Evolutionary conservation across 306 rosid species (phyloP), one percentile per base, ranked within the genome.

Genomic region (Aeschynomene evenia): DNA sequence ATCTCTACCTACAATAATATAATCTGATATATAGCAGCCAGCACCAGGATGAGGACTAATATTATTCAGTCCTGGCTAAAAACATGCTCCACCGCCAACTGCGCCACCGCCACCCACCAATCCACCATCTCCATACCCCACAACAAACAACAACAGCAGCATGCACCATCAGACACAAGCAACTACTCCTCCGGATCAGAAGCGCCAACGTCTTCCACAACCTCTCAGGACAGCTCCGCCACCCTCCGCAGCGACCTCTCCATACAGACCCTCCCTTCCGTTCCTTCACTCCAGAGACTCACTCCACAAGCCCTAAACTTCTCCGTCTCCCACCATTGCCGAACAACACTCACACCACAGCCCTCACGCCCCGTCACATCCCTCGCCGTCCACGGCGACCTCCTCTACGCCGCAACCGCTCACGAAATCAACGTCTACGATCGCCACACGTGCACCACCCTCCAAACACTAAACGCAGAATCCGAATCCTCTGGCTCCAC

Each of bases 231-330:
- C 20, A 77, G 78, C 52, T 65, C 56, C 50, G 40, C 66, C 73
- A 87, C 83, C 68, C 85, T 92, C 57, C 62, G 75, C 8, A 80
- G 74, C 75, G 57, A 82, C 66, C 77, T 78, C 83, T 87, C 95
- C 59, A 85, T 93, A 59, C 95, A 83, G 36, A 90, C 96, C 54
- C 86, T 82, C 29, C 96, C 96, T 0, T 93, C 97, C 1, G 51
- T 93, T 66, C 92, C 86, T 23, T 90, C 97, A 51, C 97, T 93
- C 36, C 97, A 88, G 18, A 83, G 71, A 7, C 87, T 87, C 81
- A 57, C 94, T 51, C 42, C 83, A 0, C 81, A 77, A 18, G 5
- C 20, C 59, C 29, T 65, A 6, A 45, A 22, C 77, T 73, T 76
- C 51, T 31, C 89, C 2, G 55, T 81, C 70, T 77, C 93, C 6